Evolutionary conservation across 257 asterid species (phyloP).

Genomic region (Plantago ovata): DNA sequence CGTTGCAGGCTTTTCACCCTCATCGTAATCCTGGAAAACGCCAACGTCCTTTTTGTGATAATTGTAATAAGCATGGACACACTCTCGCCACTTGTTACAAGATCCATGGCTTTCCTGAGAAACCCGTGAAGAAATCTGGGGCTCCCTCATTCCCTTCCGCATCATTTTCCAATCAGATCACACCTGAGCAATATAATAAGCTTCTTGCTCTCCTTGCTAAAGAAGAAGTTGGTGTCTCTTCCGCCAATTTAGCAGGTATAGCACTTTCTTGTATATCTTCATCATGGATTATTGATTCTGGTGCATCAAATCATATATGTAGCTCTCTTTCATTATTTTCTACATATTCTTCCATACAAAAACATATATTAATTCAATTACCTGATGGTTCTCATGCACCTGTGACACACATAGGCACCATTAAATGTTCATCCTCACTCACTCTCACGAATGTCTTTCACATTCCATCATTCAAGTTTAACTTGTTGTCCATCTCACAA

Average conservation of each 20-base stretch:
- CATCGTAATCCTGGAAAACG: neutral
- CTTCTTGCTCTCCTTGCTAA: neutral
- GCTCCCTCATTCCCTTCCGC: neutral
- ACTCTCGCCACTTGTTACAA: neutral
- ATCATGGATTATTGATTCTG: slow-evolving; percentile 2
- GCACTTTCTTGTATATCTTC: neutral
- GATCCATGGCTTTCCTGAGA: neutral
- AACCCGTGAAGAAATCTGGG: neutral
- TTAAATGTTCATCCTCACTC: too few species aligned
- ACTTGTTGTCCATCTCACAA: neutral
- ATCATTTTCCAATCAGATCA: neutral
- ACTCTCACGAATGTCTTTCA: too few species aligned
- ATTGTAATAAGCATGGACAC: neutral
- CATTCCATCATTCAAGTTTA: neutral
- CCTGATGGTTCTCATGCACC: neutral
- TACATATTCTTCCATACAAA: neutral
- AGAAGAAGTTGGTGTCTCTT: neutral
- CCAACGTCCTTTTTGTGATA: slow-evolving; percentile 6
- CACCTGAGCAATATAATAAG: neutral
- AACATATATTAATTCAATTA: neutral
- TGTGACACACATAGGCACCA: neutral
- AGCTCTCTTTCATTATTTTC: too few species aligned
- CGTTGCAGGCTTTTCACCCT: neutral
- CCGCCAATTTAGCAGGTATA: slow-evolving; percentile 8
- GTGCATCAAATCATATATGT: too few species aligned